A percentile compares a stretch with the other conserved stretches of the same genome.
phyloP scores from a whole-genome alignment of 495 filamentous ascomycete genomes.

The Aspergillus avenaceus region DNA sequence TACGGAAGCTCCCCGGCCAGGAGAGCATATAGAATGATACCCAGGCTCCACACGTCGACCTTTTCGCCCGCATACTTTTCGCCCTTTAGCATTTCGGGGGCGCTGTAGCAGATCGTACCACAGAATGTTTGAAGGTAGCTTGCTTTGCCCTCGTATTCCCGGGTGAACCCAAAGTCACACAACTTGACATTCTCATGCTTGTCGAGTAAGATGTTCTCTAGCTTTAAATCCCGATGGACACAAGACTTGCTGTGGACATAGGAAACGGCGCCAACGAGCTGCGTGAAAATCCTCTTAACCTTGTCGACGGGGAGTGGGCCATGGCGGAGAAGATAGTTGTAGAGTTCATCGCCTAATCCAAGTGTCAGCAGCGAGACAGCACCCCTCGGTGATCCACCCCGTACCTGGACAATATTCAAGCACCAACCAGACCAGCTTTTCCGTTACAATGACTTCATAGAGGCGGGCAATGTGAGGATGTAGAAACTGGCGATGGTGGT shows the following conservation, averaged over 20 bases:
- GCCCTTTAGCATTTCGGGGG: constrained; percentile 96
- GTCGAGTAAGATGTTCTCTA: constrained; percentile 96
- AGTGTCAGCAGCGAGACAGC: constrained; percentile 12
- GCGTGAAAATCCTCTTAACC: constrained; percentile 92
- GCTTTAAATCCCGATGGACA: constrained; percentile 93
- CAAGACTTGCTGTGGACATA: constrained; percentile 96
- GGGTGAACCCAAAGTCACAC: constrained; percentile 97
- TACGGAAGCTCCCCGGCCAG: constrained; percentile 91
- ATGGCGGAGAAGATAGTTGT: constrained; percentile 87
- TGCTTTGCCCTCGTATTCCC: constrained; percentile 92
- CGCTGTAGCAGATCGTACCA: constrained; percentile 95
- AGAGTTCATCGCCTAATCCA: constrained; percentile 82
- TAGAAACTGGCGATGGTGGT: constrained; percentile 95
- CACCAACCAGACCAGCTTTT: constrained; percentile 90
- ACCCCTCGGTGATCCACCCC: constrained; percentile 11
- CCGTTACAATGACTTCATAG: constrained; percentile 97
- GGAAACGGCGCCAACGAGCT: constrained; percentile 89
- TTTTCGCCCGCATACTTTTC: constrained; percentile 98
- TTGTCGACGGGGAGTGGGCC: constrained; percentile 82
- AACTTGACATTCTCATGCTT: constrained; percentile 97
- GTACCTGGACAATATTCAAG: constrained; percentile 94
- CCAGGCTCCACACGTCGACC: constrained; percentile 97
- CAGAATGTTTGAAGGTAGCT: constrained; percentile 98
- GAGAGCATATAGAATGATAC: constrained; percentile 91
- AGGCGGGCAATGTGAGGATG: constrained; percentile 96